These are phyloP conservation scores for Apocynum venetum DNA, from an alignment of 257 asterid genomes.

Conservation along the genomic window DNA sequence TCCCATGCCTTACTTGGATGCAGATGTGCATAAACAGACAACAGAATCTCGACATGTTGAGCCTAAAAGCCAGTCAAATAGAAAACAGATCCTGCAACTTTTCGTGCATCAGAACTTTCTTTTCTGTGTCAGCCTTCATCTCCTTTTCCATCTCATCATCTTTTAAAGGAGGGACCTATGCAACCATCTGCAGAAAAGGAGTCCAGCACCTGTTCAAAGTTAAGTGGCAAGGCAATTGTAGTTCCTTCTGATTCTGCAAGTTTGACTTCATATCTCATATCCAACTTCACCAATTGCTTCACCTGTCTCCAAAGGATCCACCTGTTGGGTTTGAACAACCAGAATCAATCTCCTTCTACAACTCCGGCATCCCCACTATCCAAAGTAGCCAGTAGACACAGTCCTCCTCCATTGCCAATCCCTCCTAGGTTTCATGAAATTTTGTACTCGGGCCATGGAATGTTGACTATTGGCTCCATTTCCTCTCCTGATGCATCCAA, in stretches of 20 bases:
- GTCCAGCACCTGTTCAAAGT: constrained; percentile 18
- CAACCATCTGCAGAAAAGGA: constrained; percentile 21
- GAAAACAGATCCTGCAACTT: constrained; percentile 13
- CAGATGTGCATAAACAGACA: constrained; percentile 27
- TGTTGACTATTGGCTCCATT: constrained; percentile 2
- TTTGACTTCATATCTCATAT: constrained; percentile 23
- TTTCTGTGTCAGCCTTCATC: constrained; percentile 19
- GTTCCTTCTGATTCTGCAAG: constrained; percentile 29
- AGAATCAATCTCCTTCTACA: constrained; percentile 18
- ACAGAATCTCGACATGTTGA: constrained; percentile 25
- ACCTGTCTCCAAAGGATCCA: constrained; percentile 35
- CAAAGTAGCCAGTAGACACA: constrained; percentile 20
- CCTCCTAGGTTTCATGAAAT: constrained; percentile 9
- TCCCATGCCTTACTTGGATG: constrained; percentile 28
- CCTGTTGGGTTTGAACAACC: constrained; percentile 20
- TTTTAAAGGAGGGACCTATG: constrained; percentile 19
- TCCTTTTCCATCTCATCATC: constrained; percentile 22
- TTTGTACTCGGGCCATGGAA: background rate
- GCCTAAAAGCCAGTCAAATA: constrained; percentile 22
- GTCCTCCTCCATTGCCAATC: constrained; percentile 22
- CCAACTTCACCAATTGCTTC: constrained; percentile 28
- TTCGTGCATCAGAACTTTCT: constrained; percentile 27
- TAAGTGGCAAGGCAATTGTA: constrained; percentile 20
- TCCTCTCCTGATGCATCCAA: constrained; percentile 16
- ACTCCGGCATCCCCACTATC: constrained; percentile 19